These are phyloP conservation scores for Coemansia sp. DNA, from an alignment of 192 early-diverging fungal genomes.

Conservation along the genomic window DNA sequence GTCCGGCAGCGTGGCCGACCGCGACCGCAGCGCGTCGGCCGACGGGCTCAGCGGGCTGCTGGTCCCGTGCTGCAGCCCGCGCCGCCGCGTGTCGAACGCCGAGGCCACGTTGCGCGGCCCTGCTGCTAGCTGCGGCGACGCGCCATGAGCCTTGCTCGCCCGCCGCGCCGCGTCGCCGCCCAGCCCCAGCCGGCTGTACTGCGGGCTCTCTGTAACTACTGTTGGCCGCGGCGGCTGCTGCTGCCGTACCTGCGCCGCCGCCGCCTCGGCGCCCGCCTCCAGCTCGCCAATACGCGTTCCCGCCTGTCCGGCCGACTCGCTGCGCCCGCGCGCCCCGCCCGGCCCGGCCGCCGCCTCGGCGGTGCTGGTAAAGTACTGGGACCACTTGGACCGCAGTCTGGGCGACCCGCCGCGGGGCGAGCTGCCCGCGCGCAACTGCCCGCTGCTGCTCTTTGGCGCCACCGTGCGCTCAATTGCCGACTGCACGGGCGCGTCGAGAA, in stretches of 20 bases:
- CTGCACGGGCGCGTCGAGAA: constrained; percentile 32
- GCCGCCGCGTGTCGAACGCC: constrained; percentile 19
- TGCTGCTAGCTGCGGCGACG: background rate
- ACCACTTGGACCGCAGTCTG: constrained; percentile 33
- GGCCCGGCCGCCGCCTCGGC: constrained; percentile 13
- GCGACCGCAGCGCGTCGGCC: constrained; percentile 16
- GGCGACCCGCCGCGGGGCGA: constrained; percentile 6
- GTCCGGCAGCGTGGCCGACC: constrained; percentile 44
- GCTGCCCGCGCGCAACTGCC: constrained; percentile 2
- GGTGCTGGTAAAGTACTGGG: constrained; percentile 47
- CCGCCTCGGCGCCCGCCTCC: background rate
- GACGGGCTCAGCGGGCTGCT: constrained; percentile 10
- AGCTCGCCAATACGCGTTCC: background rate
- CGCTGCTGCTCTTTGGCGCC: constrained; percentile 8
- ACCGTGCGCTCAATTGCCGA: constrained; percentile 39
- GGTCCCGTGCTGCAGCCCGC: constrained; percentile 1
- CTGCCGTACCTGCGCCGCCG: background rate
- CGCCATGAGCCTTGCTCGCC: background rate
- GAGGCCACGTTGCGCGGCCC: constrained; percentile 14
- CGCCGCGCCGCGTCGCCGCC: background rate
- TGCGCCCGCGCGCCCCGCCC: constrained; percentile 9
- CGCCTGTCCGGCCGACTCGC: constrained; percentile 20
- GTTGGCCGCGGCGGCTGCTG: constrained; percentile 6
- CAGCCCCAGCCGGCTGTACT: background rate
- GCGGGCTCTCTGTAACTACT: background rate